Evolutionary conservation across 768 basidiomycete genomes (phyloP).

Genomic region (Lentinula aciculospora): DNA sequence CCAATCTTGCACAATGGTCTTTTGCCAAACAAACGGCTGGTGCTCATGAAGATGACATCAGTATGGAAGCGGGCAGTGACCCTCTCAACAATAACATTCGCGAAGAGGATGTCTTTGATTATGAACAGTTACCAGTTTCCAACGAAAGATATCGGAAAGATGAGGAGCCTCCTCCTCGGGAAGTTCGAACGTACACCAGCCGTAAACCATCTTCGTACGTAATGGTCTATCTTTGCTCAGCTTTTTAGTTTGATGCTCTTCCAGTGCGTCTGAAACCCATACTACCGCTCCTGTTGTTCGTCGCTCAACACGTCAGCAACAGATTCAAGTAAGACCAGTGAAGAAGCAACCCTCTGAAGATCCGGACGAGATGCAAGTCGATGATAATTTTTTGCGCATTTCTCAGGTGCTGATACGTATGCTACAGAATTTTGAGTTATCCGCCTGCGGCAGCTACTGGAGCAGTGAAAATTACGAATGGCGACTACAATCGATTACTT

Average conservation of each 20-base stretch:
- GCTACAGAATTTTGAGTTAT: constrained; percentile 65
- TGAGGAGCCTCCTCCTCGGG: not conserved
- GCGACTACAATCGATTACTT: constrained; percentile 68
- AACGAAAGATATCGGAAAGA: not conserved
- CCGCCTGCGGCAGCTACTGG: constrained; percentile 58
- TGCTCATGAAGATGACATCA: not conserved
- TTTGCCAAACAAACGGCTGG: not conserved
- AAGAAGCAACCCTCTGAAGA: constrained; percentile 26
- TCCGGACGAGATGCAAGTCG: constrained; percentile 60
- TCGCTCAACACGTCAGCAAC: constrained; percentile 30
- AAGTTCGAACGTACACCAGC: not conserved
- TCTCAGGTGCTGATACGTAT: not conserved
- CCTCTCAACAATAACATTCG: constrained; percentile 3
- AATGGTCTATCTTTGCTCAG: not conserved
- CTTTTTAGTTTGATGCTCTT: not conserved
- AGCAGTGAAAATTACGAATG: constrained; percentile 75
- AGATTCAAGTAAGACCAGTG: constrained; percentile 17
- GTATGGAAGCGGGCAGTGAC: not conserved
- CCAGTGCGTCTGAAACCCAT: not conserved
- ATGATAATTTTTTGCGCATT: not conserved
- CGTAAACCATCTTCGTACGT: not conserved
- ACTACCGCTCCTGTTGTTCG: constrained; percentile 13
- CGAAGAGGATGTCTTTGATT: not conserved
- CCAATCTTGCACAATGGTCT: not conserved
- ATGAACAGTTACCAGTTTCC: not conserved